These are phyloP conservation scores for Penicillium sp. DNA, from an alignment of 2,329 filamentous ascomycete genomes.

Conservation along the genomic window DNA sequence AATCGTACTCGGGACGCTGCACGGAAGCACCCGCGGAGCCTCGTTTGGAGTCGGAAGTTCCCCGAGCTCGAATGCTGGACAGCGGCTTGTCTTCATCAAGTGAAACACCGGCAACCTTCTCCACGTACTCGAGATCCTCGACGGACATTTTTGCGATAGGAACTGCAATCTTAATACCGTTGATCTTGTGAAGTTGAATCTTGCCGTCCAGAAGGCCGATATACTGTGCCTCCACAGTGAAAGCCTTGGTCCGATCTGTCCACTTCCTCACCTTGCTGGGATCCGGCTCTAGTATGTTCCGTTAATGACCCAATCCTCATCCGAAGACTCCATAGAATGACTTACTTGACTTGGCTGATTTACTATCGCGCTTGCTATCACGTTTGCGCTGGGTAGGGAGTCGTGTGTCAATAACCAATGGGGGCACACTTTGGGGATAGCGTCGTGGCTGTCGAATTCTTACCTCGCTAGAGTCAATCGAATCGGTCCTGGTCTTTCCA, in stretches of 20 bases:
- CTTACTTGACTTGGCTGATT: constrained; percentile 76
- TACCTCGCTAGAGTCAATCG: constrained; percentile 70
- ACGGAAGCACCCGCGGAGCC: constrained; percentile 45
- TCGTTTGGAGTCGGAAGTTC: constrained; percentile 46
- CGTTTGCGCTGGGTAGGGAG: constrained; percentile 66
- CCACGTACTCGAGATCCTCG: constrained; percentile 93
- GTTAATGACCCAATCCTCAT: constrained; percentile 3
- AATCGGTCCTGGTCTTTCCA: constrained; percentile 64
- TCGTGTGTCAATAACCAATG: background rate
- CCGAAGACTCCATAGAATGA: constrained; percentile 26
- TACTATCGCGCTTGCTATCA: constrained; percentile 71
- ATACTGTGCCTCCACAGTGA: constrained; percentile 97
- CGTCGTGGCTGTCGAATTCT: constrained; percentile 47
- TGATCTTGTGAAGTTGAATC: constrained; percentile 96
- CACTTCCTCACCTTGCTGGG: constrained; percentile 82
- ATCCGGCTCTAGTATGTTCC: constrained; percentile 72
- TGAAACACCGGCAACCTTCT: constrained; percentile 82
- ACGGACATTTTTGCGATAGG: constrained; percentile 94
- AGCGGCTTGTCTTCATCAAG: constrained; percentile 91
- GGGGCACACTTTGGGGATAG: background rate
- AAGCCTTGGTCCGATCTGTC: constrained; percentile 94
- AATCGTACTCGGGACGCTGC: constrained; percentile 75
- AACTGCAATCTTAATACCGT: constrained; percentile 97
- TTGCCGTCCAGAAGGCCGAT: constrained; percentile 93
- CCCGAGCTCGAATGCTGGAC: constrained; percentile 69